phyloP scores from a whole-genome alignment of 129 eudicot species.

The Rutidosis leptorrhynchoides region DNA sequence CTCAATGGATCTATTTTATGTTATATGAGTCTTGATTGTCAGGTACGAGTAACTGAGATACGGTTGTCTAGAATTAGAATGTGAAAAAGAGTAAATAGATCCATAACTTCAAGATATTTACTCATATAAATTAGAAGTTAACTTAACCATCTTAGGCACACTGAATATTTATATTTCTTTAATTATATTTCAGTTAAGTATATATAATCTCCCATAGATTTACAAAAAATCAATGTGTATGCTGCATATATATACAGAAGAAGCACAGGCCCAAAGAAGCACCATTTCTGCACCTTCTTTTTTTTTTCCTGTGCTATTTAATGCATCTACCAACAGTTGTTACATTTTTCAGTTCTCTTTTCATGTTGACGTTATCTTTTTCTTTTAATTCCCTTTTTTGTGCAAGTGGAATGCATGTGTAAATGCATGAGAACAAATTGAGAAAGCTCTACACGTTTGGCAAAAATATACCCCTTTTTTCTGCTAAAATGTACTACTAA shows the following conservation, averaged over 20 bases:
- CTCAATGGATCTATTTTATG: too few species aligned
- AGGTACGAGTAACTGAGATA: too few species aligned
- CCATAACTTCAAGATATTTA: not conserved
- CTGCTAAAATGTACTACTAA: constrained; percentile 25
- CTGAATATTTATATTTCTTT: not conserved
- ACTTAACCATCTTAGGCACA: not conserved
- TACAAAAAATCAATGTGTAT: constrained; percentile 1
- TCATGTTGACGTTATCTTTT: constrained; percentile 45
- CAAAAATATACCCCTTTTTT: constrained; percentile 21
- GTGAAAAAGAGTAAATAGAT: not conserved
- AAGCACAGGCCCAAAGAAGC: not conserved
- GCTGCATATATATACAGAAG: too few species aligned
- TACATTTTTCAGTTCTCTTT: constrained; percentile 40
- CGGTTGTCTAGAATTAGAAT: not conserved
- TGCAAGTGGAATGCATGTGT: constrained; percentile 45
- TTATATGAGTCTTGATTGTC: too few species aligned
- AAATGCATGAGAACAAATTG: constrained; percentile 24
- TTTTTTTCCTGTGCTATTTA: constrained; percentile 12
- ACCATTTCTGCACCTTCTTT: constrained; percentile 22
- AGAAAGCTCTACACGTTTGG: constrained; percentile 39
- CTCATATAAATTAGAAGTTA: not conserved
- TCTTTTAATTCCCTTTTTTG: constrained; percentile 29
- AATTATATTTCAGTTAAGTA: not conserved
- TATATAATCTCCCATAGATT: not conserved
- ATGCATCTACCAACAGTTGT: constrained; percentile 6